phyloP scores from a whole-genome alignment of 345 rosid genomes.

The Hypericum androsaemum region DNA sequence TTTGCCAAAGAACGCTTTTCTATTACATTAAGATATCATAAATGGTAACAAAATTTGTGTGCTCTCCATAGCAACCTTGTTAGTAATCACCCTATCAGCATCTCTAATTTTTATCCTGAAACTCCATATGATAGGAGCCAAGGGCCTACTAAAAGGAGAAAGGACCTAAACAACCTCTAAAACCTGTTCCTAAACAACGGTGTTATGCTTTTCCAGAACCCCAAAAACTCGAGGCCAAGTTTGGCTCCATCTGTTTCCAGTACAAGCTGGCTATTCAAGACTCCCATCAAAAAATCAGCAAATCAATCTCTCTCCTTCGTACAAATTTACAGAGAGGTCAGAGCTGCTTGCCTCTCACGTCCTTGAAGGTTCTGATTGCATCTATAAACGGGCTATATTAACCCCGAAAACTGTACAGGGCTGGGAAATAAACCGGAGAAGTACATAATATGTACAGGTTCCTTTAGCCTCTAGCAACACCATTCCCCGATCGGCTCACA shows the following conservation, averaged over 20 bases:
- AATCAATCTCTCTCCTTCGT: constrained; percentile 34
- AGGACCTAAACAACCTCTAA: constrained; percentile 11
- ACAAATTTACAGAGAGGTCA: constrained; percentile 33
- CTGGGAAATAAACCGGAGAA: constrained; percentile 1
- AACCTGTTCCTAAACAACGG: constrained; percentile 10
- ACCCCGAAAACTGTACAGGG: constrained; percentile 5
- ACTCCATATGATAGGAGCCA: constrained; percentile 20
- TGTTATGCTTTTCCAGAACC: constrained; percentile 15
- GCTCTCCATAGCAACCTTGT: constrained; percentile 10
- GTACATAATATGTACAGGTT: constrained; percentile 22
- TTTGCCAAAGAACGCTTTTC: constrained; percentile 20
- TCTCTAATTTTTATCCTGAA: constrained; percentile 15
- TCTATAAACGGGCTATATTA: constrained; percentile 1
- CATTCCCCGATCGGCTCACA: constrained; percentile 25
- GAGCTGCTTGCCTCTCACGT: constrained; percentile 11
- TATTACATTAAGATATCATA: constrained; percentile 13
- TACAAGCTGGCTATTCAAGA: constrained; percentile 13
- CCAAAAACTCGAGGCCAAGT: constrained; percentile 16
- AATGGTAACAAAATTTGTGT: constrained; percentile 10
- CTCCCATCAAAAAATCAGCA: constrained; percentile 24
- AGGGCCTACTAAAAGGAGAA: constrained; percentile 5
- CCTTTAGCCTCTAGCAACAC: constrained; percentile 29
- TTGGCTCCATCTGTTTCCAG: constrained; percentile 14
- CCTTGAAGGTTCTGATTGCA: constrained; percentile 14
- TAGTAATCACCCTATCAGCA: constrained; percentile 18